Evolutionary conservation across 257 asterid species (phyloP), one percentile per base, ranked within the genome.

Genomic region (Primulina tabacum): DNA sequence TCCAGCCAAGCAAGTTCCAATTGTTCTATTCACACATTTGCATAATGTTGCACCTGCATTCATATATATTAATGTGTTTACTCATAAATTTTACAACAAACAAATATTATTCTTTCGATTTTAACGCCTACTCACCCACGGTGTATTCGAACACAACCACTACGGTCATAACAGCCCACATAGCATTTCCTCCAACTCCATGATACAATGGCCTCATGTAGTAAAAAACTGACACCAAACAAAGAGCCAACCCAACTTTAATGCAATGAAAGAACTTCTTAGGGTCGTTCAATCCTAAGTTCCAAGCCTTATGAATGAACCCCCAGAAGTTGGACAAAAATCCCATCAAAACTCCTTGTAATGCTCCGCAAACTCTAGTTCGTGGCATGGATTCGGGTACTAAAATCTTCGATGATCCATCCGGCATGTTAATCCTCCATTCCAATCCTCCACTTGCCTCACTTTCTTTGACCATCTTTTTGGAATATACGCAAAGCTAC

Each of bases 81-180:
- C n/a, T 14, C 18, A 43, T 12, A 43, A 43, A 4, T 14, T 12
- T 43, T 14, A 3, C 55, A 4, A 43, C 6, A 0, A 43, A 43
- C 3, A 43, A 43, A 12, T 4, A 14, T 1, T 43, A 43, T 43
- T 9, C 50, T 40, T 40, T 10, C 50, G 18, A 43, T 43, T 43
- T 43, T 14, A 12, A 43, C 7, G 18, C n/a, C 50, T 34, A 79
- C 92, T 2, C 73, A 88, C 97, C 97, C 1, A 89, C 95, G 6
- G 90, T 84, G 79, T 89, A 91, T 63, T 91, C 97, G 43, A 79
- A 91, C 32, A 87, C 95, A 16, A 87, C 96, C 11, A 91, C 95
- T 10, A 91, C 97, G 0, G 97, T 91, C 91, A 91, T 85, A 47
- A 91, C 84, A 5, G 97, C 96, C 97, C 97, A 91, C 84, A 91